These are phyloP conservation scores for Chrysosporium keratinophilum DNA, from an alignment of 2,329 filamentous ascomycete genomes.

Conservation along the genomic window DNA sequence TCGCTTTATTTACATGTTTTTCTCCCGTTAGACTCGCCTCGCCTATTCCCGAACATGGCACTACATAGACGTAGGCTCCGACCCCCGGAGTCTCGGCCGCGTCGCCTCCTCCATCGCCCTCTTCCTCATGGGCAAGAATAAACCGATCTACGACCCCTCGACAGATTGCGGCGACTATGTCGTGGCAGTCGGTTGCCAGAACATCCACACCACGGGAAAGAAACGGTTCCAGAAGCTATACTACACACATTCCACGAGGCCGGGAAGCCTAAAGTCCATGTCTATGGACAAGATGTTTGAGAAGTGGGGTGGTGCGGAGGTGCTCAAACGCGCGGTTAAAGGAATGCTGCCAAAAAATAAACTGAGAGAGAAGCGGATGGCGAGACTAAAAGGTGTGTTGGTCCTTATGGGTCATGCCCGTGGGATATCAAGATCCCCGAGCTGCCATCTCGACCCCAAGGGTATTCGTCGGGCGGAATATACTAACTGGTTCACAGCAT, in stretches of 20 bases:
- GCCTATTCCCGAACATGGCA: slow-evolving; percentile 97
- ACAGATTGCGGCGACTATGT: slow-evolving; percentile 99
- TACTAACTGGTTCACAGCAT: slow-evolving; percentile 44
- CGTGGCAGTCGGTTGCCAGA: slow-evolving; percentile 79
- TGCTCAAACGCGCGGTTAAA: slow-evolving; percentile 80
- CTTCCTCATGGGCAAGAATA: slow-evolving; percentile 95
- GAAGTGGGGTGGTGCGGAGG: slow-evolving; percentile 87
- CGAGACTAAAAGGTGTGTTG: slow-evolving; percentile 62
- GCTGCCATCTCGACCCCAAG: not conserved
- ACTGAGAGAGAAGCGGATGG: slow-evolving; percentile 75
- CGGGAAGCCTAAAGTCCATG: slow-evolving; percentile 74
- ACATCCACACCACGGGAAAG: slow-evolving; percentile 78
- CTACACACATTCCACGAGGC: slow-evolving; percentile 86
- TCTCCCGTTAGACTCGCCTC: slow-evolving; percentile 62
- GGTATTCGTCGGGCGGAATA: not conserved
- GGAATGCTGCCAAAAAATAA: slow-evolving; percentile 98
- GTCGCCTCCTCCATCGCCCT: slow-evolving; percentile 78
- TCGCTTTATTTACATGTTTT: not conserved
- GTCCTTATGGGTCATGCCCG: not conserved
- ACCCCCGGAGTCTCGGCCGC: slow-evolving; percentile 73
- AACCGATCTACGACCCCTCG: slow-evolving; percentile 92
- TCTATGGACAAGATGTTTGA: slow-evolving; percentile 92
- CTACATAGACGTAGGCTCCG: slow-evolving; percentile 61
- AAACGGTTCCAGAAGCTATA: slow-evolving; percentile 93
- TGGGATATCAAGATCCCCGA: not conserved